Conservation (phyloP, 495 filamentous ascomycete species). For the Aspergillus leporis region DNA sequence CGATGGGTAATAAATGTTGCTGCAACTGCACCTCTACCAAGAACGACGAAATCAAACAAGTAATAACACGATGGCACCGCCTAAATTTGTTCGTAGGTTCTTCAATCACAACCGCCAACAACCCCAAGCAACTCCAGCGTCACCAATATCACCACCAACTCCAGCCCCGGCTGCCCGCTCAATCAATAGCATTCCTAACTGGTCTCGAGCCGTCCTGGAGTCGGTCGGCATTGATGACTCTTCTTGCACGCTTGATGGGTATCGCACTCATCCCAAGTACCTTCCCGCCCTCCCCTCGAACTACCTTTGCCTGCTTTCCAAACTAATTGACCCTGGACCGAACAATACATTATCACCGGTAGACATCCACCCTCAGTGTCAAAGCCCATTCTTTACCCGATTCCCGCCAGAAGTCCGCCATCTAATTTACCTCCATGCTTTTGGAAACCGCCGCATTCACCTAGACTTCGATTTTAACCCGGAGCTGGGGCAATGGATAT, state of each 20-base stretch:
- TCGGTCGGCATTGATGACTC: slow-evolving; percentile 8
- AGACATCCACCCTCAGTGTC: slow-evolving; percentile 1
- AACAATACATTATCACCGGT: not conserved
- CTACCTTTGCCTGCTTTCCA: not conserved
- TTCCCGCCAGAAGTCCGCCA: slow-evolving; percentile 14
- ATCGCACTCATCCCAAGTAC: not conserved
- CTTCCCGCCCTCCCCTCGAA: slow-evolving; percentile 10
- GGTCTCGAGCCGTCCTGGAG: slow-evolving; percentile 11
- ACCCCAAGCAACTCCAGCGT: not conserved
- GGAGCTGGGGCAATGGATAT: slow-evolving; percentile 3
- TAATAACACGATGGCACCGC: too few species aligned
- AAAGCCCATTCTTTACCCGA: slow-evolving; percentile 13
- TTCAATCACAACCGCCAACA: not conserved
- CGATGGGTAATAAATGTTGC: too few species aligned
- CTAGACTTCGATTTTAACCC: slow-evolving; percentile 12
- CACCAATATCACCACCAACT: not conserved
- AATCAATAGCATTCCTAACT: slow-evolving; percentile 9
- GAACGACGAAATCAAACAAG: too few species aligned
- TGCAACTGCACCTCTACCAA: too few species aligned
- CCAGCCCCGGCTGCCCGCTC: not conserved
- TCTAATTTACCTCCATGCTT: slow-evolving; percentile 10
- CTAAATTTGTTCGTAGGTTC: too few species aligned
- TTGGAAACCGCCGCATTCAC: slow-evolving; percentile 14
- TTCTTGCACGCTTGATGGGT: slow-evolving; percentile 7
- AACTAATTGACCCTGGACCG: not conserved